These are phyloP conservation scores for Auxenochlorella pyrenoidosa DNA, from an alignment of 139 green algal genomes.

Conservation along the genomic window DNA sequence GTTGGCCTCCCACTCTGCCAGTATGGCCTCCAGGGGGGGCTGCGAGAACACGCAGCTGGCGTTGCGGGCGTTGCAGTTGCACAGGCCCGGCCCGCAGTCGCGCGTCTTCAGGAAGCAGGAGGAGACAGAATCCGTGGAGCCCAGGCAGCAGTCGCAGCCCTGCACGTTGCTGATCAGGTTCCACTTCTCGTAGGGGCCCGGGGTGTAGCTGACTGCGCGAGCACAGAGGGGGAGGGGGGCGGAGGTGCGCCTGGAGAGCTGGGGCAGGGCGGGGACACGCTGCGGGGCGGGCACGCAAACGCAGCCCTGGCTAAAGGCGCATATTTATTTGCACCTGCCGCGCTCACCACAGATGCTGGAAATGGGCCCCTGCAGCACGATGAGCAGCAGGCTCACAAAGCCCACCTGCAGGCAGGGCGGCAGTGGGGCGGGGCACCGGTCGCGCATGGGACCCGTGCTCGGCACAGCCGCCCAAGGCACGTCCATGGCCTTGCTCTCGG, in stretches of 20 bases:
- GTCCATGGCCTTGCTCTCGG: background rate
- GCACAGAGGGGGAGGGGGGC: too few species aligned
- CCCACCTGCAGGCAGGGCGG: background rate
- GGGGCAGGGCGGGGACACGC: too few species aligned
- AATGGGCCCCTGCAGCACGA: constrained; percentile 20
- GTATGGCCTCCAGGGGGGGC: background rate
- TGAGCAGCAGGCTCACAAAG: constrained; percentile 24
- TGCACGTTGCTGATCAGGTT: constrained; percentile 19
- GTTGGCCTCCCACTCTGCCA: background rate
- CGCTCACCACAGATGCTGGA: constrained; percentile 16
- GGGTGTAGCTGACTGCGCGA: background rate
- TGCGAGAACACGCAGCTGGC: background rate
- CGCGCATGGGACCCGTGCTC: background rate
- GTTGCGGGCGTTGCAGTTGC: constrained; percentile 21
- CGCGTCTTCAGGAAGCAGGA: constrained; percentile 14
- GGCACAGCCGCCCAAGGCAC: background rate
- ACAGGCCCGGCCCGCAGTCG: constrained; percentile 17
- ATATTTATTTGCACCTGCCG: too few species aligned
- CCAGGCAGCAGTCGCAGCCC: constrained; percentile 41
- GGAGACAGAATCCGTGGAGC: background rate
- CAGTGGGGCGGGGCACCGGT: background rate
- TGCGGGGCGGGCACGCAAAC: too few species aligned
- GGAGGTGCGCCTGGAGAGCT: too few species aligned
- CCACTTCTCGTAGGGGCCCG: background rate
- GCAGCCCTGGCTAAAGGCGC: too few species aligned